Conservation (phyloP, 2,329 filamentous ascomycete genomes). For the Nemania sp. region DNA sequence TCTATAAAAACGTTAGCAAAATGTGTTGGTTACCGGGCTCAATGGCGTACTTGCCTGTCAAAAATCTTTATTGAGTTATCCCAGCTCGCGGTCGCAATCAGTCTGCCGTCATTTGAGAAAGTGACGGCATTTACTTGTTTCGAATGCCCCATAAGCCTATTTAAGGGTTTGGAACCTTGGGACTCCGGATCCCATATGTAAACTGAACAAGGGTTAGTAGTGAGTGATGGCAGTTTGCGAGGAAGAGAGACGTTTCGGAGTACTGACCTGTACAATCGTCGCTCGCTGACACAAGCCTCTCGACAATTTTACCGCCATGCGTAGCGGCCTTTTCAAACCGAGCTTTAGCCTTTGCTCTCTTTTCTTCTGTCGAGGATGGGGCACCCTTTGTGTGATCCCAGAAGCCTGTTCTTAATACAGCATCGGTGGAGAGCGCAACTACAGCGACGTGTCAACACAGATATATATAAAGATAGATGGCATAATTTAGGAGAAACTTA, state of each 20-base stretch:
- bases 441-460: background rate
- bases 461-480: background rate
- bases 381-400: slow-evolving; percentile 77
- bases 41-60: slow-evolving; percentile 47
- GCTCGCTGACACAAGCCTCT: slow-evolving; percentile 85
- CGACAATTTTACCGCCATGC: slow-evolving; percentile 74
- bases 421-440: slow-evolving; percentile 88
- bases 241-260: background rate
- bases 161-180: slow-evolving; percentile 77
- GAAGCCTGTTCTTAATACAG: slow-evolving; percentile 81
- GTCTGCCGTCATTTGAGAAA: slow-evolving; percentile 85
- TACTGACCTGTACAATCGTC: slow-evolving; percentile 61
- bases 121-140: slow-evolving; percentile 96
- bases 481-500: slow-evolving; percentile 9
- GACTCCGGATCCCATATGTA: slow-evolving; percentile 87
- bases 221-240: background rate
- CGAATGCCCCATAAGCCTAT: slow-evolving; percentile 89
- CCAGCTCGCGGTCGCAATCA: slow-evolving; percentile 83
- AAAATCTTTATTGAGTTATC: slow-evolving; percentile 93
- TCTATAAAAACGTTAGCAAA: slow-evolving; percentile 40
- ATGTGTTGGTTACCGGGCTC: background rate
- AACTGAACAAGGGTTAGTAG: slow-evolving; percentile 53
- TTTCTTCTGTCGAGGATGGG: slow-evolving; percentile 70
- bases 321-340: slow-evolving; percentile 85
- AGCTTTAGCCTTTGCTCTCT: slow-evolving; percentile 73